A percentile compares a stretch with the other conserved stretches of the same genome.
These are phyloP conservation scores for Draba incana DNA, from an alignment of 345 rosid species.

Conservation along the genomic window DNA sequence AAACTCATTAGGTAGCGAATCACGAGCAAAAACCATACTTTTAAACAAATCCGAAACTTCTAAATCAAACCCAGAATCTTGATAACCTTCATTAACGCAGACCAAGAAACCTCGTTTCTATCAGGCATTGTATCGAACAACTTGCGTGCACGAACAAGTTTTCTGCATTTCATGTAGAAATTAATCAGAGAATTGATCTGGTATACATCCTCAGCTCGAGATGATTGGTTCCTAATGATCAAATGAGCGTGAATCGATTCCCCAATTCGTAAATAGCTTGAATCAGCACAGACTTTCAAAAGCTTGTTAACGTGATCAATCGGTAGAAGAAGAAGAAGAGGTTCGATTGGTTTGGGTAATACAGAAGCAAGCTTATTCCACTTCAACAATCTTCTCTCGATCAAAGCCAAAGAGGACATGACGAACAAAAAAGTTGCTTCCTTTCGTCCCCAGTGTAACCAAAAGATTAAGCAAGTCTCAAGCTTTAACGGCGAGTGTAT, in stretches of 20 bases:
- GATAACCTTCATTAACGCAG: constrained; percentile 76
- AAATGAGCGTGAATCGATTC: constrained; percentile 65
- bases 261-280: constrained; percentile 49
- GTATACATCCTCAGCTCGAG: constrained; percentile 9
- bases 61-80: constrained; percentile 48
- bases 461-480: background rate
- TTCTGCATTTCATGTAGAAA: constrained; percentile 58
- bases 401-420: constrained; percentile 36
- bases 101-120: constrained; percentile 71
- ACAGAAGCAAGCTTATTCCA: constrained; percentile 19
- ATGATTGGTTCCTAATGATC: constrained; percentile 38
- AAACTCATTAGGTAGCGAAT: constrained; percentile 61
- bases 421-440: constrained; percentile 6
- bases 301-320: constrained; percentile 44
- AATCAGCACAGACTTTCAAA: constrained; percentile 56
- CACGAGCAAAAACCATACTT: constrained; percentile 48
- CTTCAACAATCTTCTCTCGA: constrained; percentile 19
- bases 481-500: no score
- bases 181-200: constrained; percentile 57
- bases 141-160: constrained; percentile 50
- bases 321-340: constrained; percentile 17
- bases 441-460: background rate
- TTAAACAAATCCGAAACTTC: constrained; percentile 63
- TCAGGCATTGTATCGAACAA: constrained; percentile 65
- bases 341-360: constrained; percentile 8